phyloP scores from a whole-genome alignment of 2,329 filamentous ascomycete species.

The Diaporthe caulivora region DNA sequence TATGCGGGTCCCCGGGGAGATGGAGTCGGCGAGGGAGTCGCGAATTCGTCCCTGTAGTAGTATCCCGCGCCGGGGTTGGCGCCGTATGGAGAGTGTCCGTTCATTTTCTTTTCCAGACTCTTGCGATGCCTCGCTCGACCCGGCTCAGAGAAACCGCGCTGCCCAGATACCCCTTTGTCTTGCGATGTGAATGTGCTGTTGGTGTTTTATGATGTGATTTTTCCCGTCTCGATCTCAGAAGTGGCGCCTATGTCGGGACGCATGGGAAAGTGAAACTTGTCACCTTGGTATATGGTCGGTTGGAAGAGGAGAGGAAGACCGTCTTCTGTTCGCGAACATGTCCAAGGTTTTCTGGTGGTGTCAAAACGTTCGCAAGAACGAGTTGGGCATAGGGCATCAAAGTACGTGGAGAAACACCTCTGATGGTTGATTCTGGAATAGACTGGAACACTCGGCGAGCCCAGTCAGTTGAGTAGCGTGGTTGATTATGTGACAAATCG shows the following conservation, averaged over 20 bases:
- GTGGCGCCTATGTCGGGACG: slow-evolving; percentile 62
- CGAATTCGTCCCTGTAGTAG: slow-evolving; percentile 61
- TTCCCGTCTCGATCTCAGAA: slow-evolving; percentile 39
- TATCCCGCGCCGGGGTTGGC: slow-evolving; percentile 64
- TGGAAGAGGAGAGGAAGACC: slow-evolving; percentile 66
- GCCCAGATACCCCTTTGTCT: slow-evolving; percentile 38
- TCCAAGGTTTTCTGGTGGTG: slow-evolving; percentile 56
- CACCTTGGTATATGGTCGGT: slow-evolving; percentile 74
- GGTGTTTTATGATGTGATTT: slow-evolving; percentile 39
- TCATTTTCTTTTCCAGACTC: slow-evolving; percentile 55
- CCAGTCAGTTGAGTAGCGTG: slow-evolving; percentile 47
- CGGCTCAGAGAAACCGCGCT: slow-evolving; percentile 40
- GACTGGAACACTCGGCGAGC: slow-evolving; percentile 53
- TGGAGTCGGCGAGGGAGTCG: slow-evolving; percentile 68
- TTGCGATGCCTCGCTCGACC: slow-evolving; percentile 51
- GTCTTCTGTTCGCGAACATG: slow-evolving; percentile 70
- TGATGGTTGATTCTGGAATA: slow-evolving; percentile 52
- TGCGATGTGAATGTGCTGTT: slow-evolving; percentile 28
- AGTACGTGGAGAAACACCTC: slow-evolving; percentile 51
- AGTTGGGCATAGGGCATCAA: slow-evolving; percentile 48
- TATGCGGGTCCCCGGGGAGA: slow-evolving; percentile 62
- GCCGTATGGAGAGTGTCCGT: slow-evolving; percentile 58
- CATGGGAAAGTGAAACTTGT: slow-evolving; percentile 62
- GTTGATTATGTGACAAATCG: slow-evolving; percentile 32
- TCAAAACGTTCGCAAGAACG: slow-evolving; percentile 27